Conservation (phyloP, 768 basidiomycete species). For the Macrolepiota albuminosa region DNA sequence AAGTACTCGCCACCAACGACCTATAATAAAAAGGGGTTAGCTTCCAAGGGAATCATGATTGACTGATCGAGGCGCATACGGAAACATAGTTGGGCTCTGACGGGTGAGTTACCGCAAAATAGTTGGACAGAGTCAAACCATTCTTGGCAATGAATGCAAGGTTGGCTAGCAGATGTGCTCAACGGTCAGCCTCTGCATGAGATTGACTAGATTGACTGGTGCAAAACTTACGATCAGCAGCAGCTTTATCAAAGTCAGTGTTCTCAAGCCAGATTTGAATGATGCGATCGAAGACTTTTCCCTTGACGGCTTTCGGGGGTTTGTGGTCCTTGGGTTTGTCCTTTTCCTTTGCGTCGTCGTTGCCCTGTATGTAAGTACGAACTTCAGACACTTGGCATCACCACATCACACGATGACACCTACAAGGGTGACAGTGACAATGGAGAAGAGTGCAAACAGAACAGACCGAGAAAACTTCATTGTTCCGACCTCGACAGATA, state of each 20-base stretch:
- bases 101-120: constrained; percentile 49
- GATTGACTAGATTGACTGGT: neutral
- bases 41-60: constrained; percentile 14
- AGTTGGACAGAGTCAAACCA: constrained; percentile 43
- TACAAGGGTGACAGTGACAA: neutral
- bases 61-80: neutral
- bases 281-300: constrained; percentile 26
- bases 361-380: neutral
- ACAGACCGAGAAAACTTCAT: neutral
- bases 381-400: neutral
- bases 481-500: neutral
- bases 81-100: constrained; percentile 61
- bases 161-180: constrained; percentile 9
- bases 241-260: constrained; percentile 38
- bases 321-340: neutral
- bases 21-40: neutral
- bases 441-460: neutral
- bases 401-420: neutral
- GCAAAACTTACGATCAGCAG: constrained; percentile 19
- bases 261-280: constrained; percentile 57
- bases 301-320: constrained; percentile 7
- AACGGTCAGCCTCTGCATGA: neutral
- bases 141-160: constrained; percentile 38
- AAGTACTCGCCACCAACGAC: constrained; percentile 22
- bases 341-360: neutral